Evolutionary conservation across 805 yeast species (phyloP).

Genomic region (Jamesozyma rosinii): DNA sequence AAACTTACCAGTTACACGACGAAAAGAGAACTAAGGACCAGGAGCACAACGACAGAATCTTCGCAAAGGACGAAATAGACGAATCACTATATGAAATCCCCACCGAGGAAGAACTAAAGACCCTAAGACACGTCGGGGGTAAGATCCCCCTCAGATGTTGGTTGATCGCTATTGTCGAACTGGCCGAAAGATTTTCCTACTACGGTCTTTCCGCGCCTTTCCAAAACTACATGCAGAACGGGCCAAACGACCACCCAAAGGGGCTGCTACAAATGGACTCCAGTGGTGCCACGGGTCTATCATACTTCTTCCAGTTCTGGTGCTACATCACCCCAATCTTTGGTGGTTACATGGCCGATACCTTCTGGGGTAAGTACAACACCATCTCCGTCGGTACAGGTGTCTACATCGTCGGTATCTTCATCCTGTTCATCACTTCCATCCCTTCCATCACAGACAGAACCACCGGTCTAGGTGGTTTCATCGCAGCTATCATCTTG

Average conservation of each 20-base stretch:
- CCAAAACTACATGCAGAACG: conserved; percentile 67
- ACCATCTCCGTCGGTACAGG: conserved; percentile 55
- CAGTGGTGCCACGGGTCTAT: conserved; percentile 59
- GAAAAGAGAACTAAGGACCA: background rate
- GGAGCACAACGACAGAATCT: background rate
- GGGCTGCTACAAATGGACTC: conserved; percentile 56
- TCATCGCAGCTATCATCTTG: conserved; percentile 34
- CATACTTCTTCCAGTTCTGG: conserved; percentile 73
- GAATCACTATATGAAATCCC: conserved; percentile 57
- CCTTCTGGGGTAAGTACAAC: conserved; percentile 61
- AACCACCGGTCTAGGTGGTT: conserved; percentile 55
- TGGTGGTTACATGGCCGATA: conserved; percentile 70
- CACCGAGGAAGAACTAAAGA: conserved; percentile 25
- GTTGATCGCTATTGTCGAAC: conserved; percentile 57
- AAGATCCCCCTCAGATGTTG: conserved; percentile 41
- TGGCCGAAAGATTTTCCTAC: conserved; percentile 73
- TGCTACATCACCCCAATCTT: conserved; percentile 71
- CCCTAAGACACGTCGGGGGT: conserved; percentile 32
- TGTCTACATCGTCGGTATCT: conserved; percentile 52
- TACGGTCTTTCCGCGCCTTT: conserved; percentile 71
- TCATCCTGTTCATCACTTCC: conserved; percentile 60
- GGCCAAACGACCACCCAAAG: conserved; percentile 33
- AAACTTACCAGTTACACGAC: conserved; percentile 3
- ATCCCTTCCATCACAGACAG: conserved; percentile 45
- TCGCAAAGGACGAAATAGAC: conserved; percentile 69